A percentile compares a stretch with the other conserved stretches of the same genome.
Evolutionary conservation across 345 rosid genomes (phyloP).

Genomic region (Sisymbrium irio): DNA sequence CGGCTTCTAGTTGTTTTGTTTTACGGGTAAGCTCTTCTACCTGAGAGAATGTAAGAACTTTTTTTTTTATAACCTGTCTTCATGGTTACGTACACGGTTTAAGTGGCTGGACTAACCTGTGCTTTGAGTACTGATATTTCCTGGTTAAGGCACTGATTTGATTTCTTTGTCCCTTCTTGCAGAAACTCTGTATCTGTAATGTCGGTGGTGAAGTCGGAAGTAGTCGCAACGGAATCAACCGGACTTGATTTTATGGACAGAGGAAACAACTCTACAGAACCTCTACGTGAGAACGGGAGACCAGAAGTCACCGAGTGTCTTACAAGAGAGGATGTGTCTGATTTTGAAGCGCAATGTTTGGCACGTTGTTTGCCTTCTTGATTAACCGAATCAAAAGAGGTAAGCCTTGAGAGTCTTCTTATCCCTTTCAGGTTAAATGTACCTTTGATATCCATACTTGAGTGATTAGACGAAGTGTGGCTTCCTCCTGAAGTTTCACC

Average conservation of each 20-base stretch:
- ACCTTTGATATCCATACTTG: slow-evolving; percentile 40
- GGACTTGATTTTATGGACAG: slow-evolving; percentile 50
- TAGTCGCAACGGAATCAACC: slow-evolving; percentile 42
- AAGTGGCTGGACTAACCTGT: slow-evolving; percentile 45
- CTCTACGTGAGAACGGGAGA: slow-evolving; percentile 35
- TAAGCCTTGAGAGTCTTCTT: slow-evolving; percentile 38
- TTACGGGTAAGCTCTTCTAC: slow-evolving; percentile 62
- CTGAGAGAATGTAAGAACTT: slow-evolving; percentile 31
- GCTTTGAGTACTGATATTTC: slow-evolving; percentile 58
- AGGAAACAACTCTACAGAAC: slow-evolving; percentile 51
- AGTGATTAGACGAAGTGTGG: slow-evolving; percentile 36
- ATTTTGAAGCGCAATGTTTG: slow-evolving; percentile 41
- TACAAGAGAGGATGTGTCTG: slow-evolving; percentile 43
- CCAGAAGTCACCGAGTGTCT: slow-evolving; percentile 44
- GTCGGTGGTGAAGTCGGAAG: slow-evolving; percentile 32
- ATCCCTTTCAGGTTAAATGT: slow-evolving; percentile 32
- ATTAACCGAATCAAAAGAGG: slow-evolving; percentile 50
- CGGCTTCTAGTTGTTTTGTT: slow-evolving; percentile 47
- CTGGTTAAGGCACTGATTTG: slow-evolving; percentile 39
- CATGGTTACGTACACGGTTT: too few species aligned
- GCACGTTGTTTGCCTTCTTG: slow-evolving; percentile 31
- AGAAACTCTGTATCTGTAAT: slow-evolving; percentile 43
- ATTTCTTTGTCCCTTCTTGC: slow-evolving; percentile 44
- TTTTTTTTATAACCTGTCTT: too few species aligned
- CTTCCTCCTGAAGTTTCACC: slow-evolving; percentile 48